phyloP scores from a whole-genome alignment of 441 rosid species.

The Adansonia gregorii region DNA sequence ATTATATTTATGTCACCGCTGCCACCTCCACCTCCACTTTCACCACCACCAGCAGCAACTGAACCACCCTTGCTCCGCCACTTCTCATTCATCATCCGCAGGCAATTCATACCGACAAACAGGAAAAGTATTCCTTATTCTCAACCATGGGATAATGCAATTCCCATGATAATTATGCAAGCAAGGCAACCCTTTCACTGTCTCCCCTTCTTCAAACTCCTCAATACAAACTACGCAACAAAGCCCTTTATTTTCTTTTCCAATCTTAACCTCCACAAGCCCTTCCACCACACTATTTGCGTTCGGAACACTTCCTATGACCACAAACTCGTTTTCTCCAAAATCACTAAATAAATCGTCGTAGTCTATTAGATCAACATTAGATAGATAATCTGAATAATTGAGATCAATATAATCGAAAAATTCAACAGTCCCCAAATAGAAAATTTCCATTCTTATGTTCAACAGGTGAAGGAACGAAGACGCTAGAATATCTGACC shows the following conservation, averaged over 20 bases:
- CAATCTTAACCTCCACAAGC: constrained; percentile 36
- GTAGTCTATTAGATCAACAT: neutral
- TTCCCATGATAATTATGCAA: constrained; percentile 44
- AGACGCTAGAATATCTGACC: neutral
- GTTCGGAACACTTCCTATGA: constrained; percentile 37
- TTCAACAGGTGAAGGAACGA: neutral
- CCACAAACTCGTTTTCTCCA: neutral
- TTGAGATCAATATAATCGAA: neutral
- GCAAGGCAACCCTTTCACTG: constrained; percentile 45
- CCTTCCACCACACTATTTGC: constrained; percentile 35
- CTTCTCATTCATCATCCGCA: constrained; percentile 45
- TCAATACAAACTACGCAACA: constrained; percentile 47
- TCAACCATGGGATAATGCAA: constrained; percentile 53
- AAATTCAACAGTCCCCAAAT: neutral
- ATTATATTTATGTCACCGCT: too few species aligned
- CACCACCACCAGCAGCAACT: neutral
- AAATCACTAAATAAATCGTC: neutral
- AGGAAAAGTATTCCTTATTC: constrained; percentile 22
- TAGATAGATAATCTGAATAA: neutral
- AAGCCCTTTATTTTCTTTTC: constrained; percentile 22
- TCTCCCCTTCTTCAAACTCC: constrained; percentile 40
- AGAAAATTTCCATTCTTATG: neutral
- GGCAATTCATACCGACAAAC: constrained; percentile 49
- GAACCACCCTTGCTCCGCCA: neutral
- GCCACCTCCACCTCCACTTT: too few species aligned